Base-by-base conservation (phyloP, 1,284 basidiomycete species). In the Leucoagaricus sp. region DNA sequence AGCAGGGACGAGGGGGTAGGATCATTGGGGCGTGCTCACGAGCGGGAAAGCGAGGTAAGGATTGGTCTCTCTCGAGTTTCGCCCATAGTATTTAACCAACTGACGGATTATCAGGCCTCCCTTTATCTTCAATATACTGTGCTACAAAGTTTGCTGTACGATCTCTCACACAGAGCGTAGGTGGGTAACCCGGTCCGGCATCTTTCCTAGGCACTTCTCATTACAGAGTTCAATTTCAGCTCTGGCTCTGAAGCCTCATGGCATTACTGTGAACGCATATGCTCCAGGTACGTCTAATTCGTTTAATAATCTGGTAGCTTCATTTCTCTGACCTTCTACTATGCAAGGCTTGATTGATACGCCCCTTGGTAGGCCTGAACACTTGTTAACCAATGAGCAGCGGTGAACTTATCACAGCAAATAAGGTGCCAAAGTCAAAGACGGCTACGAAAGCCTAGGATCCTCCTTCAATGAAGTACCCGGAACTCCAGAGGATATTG, bases 231-330 rank as follows among this genome's bases (percentile, higher is more conserved):
- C 45, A 7, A 42, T 7, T 63, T 51, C 13, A 63, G 62, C 60
- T 21, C 26, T 55, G 19, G 79, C 82, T 57, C 61, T 79, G n/a
- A 75, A 71, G 1, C 62, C 64, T 36, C 52, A 80, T 51, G 67
- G 70, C 1, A 79, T 83, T 51, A 82, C 77, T 0, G 81, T 79
- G 2, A 83, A 82, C 53, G 74, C 78, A 3, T 83, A 83, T 55
- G 78, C 80, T 15, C 45, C 46, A 31, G 46, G 46, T 48, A 17
- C 1, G 29, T 46, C 7, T 21, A 21, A 23, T 25, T 33, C 31
- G 4, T 8, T 38, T 5, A 4, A 38, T n/a, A n/a, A n/a, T n/a
- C n/a, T n/a, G n/a, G n/a, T n/a, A n/a, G n/a, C n/a, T n/a, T n/a
- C n/a, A n/a, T n/a, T n/a, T n/a, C n/a, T n/a, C n/a, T n/a, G n/a